Base-by-base conservation (phyloP, 2,329 filamentous ascomycete genomes). In the Paracorniculantispora psalliotae region DNA sequence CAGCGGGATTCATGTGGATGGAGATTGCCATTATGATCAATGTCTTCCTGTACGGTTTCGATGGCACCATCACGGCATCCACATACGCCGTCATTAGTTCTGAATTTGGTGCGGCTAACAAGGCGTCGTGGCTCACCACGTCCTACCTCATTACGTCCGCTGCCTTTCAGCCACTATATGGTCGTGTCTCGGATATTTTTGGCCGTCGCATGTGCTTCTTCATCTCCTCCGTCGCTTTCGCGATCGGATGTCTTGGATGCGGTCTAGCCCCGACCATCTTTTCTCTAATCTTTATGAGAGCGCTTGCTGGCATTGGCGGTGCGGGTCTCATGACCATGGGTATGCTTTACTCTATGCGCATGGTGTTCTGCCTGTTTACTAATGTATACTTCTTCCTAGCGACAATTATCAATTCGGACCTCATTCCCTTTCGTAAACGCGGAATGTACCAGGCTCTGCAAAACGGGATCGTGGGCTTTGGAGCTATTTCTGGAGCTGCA, bases 41-140 rank as follows among this genome's bases (percentile, higher is more conserved):
- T 61, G 83, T 87, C 7, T 87, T 88, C 60, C 76, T 88, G 9
- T 81, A 81, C 26, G 84, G 83, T 2, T 90, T 91, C 64, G 88
- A 91, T 68, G 82, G 85, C 3, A 91, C 88, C 0, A 79, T 91
- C 59, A 91, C 88, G 68, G 88, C 87, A 0, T 85, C 88, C 2
- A 89, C 85, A 1, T 89, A 91, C 67, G 86, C 86, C 2, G 83
- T 89, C 56, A 90, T 91, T 63, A 88, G 86, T 48, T 90, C 87
- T n/a, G 82, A 89, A 64, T 91, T 91, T 67, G 78, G 84, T 62
- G 82, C 87, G 3, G 86, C 87, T 12, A 90, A 91, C 67, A 83
- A 84, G 12, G 87, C 88, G 1, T 90, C 87, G 0, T 91, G 88
- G 88, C 74, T 91, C 23, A 89, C 87, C 1, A 91, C 88, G 0